Base-by-base conservation (phyloP, 768 basidiomycete species). In the Amanita thiersii region DNA sequence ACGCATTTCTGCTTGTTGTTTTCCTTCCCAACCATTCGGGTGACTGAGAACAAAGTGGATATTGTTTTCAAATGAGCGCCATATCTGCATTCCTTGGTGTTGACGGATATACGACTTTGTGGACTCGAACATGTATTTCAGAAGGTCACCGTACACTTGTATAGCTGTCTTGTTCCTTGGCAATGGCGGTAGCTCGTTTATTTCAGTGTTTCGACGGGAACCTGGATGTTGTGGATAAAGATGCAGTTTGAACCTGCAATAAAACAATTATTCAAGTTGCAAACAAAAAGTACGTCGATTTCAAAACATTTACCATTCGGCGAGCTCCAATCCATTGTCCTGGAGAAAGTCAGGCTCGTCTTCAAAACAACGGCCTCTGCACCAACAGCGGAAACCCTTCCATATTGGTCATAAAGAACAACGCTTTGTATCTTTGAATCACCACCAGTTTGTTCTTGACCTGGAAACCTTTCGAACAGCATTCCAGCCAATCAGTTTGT, bases 381-480 rank as follows among this genome's bases (percentile, higher is more conserved):
- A 0, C 73, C 73, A 3, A 64, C 54, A 0, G 72, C 73, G 26
- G 51, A 59, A 2, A 66, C 55, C 0, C 28, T 25, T 2, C 69
- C 72, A n/a, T 57, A 45, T 6, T 47, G 39, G 43, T 72, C 71
- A 45, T 75, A 75, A 44, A 68, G 69, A 10, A 75, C 43, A 23
- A 72, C 55, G 0, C 70, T 68, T 0, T 70, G 73, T 30, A 75
- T 69, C 44, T 73, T 75, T 17, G 60, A 65, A 39, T 72, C 65
- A 3, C 68, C 65, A 2, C 65, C 66, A n/a, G 63, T 55, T 3
- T 62, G 56, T n/a, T 69, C 65, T 44, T 70, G 70, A 1, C 62
- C 65, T 4, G 70, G 74, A 43, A 64, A 73, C 43, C 73, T 73
- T 32, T 37, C 11, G 1, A 15, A 15, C 5, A 19, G 8, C 43